phyloP scores from a whole-genome alignment of 2,329 filamentous ascomycete species.

The Polytolypa hystricis region DNA sequence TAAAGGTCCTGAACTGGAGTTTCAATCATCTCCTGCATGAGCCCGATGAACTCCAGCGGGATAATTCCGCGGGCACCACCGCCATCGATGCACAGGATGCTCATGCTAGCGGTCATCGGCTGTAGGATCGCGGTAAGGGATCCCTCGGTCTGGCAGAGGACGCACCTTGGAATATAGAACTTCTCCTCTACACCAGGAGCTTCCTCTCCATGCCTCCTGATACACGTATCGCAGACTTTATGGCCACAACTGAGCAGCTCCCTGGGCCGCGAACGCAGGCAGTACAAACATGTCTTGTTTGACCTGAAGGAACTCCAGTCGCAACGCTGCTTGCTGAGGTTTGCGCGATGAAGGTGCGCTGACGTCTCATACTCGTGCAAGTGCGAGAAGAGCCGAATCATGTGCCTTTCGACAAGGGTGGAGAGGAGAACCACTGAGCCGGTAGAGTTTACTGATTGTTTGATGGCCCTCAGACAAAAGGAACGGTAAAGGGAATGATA shows the following conservation, averaged over 20 bases:
- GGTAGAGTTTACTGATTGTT: no score
- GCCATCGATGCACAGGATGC: conserved; percentile 28
- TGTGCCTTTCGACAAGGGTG: not conserved
- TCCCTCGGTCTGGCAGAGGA: conserved; percentile 16
- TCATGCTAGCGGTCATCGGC: conserved; percentile 22
- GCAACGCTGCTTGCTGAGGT: not conserved
- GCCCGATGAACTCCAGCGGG: conserved; percentile 8
- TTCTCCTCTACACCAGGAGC: conserved; percentile 12
- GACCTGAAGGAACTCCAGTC: not conserved
- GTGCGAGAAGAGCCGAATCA: not conserved
- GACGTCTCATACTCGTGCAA: not conserved
- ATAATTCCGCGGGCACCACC: conserved; percentile 19
- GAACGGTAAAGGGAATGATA: conserved; percentile 7
- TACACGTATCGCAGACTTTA: conserved; percentile 24
- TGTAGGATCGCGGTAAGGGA: conserved; percentile 17
- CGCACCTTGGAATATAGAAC: conserved; percentile 18
- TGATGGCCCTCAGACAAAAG: not conserved
- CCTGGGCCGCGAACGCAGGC: conserved; percentile 18
- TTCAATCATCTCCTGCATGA: conserved; percentile 8
- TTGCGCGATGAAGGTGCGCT: not conserved
- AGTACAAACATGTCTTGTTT: conserved; percentile 18
- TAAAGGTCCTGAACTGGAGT: conserved; percentile 5
- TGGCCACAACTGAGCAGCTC: conserved; percentile 25
- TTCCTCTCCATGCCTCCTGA: conserved; percentile 18
- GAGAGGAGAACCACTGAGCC: no score